These are phyloP conservation scores for Ilex aquifolium DNA, from an alignment of 257 asterid species.

Conservation along the genomic window DNA sequence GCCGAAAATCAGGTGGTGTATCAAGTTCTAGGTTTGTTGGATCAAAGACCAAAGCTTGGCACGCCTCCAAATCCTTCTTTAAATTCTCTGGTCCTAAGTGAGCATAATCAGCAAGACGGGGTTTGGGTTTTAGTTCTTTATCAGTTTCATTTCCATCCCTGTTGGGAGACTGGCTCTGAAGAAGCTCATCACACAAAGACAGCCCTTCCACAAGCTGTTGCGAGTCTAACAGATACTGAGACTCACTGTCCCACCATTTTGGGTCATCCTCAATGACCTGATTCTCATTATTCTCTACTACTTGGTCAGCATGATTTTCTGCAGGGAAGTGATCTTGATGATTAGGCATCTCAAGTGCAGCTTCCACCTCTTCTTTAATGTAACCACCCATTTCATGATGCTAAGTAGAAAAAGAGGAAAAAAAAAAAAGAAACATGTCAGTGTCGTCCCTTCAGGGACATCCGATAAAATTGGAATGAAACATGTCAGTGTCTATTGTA, in stretches of 20 bases:
- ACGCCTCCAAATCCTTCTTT: conserved; percentile 76
- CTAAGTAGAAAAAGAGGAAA: conserved; percentile 25
- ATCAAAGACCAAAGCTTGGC: conserved; percentile 54
- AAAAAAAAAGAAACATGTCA: not conserved
- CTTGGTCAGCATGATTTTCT: conserved; percentile 19
- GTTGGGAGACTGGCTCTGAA: conserved; percentile 80
- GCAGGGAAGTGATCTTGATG: conserved; percentile 21
- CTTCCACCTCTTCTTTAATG: conserved; percentile 36
- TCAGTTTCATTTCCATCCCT: conserved; percentile 42
- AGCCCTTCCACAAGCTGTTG: conserved; percentile 91
- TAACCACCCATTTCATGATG: conserved; percentile 16
- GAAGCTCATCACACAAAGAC: conserved; percentile 68
- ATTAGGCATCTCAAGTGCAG: conserved; percentile 22
- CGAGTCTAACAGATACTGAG: conserved; percentile 58
- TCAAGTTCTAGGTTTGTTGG: conserved; percentile 53
- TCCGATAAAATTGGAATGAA: too few relatives aligned
- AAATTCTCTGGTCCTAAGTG: conserved; percentile 60
- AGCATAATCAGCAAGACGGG: conserved; percentile 65
- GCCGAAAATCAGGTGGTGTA: conserved; percentile 66
- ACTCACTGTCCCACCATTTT: conserved; percentile 80
- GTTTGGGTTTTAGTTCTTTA: conserved; percentile 29
- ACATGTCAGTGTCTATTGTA: too few relatives aligned
- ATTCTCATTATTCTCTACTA: conserved; percentile 25
- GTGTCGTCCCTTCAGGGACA: too few relatives aligned
- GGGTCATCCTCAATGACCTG: conserved; percentile 37